Percentiles rank a stretch among this genome's conserved stretches.
Evolutionary conservation across 2,329 filamentous ascomycete genomes (phyloP).

Genomic region (Cordyceps farinosa): DNA sequence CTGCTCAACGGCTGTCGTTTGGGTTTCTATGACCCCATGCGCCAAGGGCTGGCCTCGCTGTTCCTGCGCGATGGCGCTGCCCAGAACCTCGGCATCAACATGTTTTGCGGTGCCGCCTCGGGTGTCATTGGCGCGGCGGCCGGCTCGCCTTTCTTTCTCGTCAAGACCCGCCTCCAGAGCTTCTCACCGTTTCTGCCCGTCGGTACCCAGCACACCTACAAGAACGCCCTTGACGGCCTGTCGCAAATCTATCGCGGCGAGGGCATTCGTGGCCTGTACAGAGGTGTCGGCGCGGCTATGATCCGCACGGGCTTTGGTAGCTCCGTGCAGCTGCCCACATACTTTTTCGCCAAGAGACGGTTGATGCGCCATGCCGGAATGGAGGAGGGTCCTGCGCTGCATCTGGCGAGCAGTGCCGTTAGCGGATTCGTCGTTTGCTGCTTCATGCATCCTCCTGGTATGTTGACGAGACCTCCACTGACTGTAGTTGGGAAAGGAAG

Average conservation of each 20-base stretch:
- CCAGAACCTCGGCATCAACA: conserved; percentile 86
- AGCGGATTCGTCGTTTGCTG: conserved; percentile 96
- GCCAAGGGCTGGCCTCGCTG: conserved; percentile 63
- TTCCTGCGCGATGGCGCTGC: conserved; percentile 69
- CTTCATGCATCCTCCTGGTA: conserved; percentile 94
- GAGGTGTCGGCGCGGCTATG: conserved; percentile 90
- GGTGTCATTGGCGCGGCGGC: conserved; percentile 90
- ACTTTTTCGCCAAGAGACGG: conserved; percentile 93
- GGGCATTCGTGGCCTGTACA: conserved; percentile 77
- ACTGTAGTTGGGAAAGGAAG: not conserved
- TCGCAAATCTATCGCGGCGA: conserved; percentile 73
- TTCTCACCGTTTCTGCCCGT: conserved; percentile 90
- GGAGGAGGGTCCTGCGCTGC: conserved; percentile 84
- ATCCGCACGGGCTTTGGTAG: conserved; percentile 93
- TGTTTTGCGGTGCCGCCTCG: conserved; percentile 84
- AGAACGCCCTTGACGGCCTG: conserved; percentile 79
- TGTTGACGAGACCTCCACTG: conserved; percentile 26
- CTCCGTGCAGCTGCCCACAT: conserved; percentile 93
- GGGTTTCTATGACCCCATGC: conserved; percentile 96
- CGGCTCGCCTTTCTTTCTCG: conserved; percentile 93
- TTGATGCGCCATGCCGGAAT: conserved; percentile 79
- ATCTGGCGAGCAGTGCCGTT: conserved; percentile 81
- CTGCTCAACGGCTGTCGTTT: conserved; percentile 94
- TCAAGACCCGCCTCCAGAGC: conserved; percentile 94
- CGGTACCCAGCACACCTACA: conserved; percentile 93